phyloP scores from a whole-genome alignment of 78 protist genomes.

The Dictyostelium intermedium region DNA sequence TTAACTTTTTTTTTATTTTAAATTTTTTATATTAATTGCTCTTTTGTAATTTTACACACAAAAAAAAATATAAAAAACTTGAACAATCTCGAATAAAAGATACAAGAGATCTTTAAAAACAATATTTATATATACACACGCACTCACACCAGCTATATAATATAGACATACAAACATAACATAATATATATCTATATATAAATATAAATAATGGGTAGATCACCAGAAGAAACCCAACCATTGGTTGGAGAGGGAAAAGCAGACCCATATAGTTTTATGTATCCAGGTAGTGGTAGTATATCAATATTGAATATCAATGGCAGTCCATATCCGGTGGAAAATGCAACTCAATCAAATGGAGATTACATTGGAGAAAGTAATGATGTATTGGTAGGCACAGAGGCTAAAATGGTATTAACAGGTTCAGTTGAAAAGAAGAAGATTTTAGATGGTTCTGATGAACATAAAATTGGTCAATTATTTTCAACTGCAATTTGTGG shows the following conservation, averaged over 20 bases:
- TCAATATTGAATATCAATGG: conserved; percentile 30
- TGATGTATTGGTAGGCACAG: conserved; percentile 26
- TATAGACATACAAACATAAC: too few relatives aligned
- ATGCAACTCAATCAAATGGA: not conserved
- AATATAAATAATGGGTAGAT: conserved; percentile 39
- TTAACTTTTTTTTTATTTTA: too few relatives aligned
- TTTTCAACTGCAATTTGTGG: conserved; percentile 84
- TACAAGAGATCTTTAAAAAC: not conserved
- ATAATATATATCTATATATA: not conserved
- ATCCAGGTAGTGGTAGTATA: conserved; percentile 53
- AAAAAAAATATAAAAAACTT: too few relatives aligned
- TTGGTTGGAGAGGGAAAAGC: not conserved
- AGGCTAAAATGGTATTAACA: conserved; percentile 15
- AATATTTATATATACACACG: too few relatives aligned
- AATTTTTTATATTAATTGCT: too few relatives aligned
- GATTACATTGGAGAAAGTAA: not conserved
- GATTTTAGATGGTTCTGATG: conserved; percentile 62
- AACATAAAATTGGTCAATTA: conserved; percentile 75
- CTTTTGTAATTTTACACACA: too few relatives aligned
- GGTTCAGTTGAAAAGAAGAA: not conserved
- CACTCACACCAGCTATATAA: too few relatives aligned
- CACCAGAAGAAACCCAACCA: conserved; percentile 49
- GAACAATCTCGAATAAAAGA: too few relatives aligned
- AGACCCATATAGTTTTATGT: conserved; percentile 73
- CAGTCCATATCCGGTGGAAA: not conserved